These are phyloP conservation scores for Penicillium sp. DNA, from an alignment of 2,329 filamentous ascomycete species.

Conservation along the genomic window DNA sequence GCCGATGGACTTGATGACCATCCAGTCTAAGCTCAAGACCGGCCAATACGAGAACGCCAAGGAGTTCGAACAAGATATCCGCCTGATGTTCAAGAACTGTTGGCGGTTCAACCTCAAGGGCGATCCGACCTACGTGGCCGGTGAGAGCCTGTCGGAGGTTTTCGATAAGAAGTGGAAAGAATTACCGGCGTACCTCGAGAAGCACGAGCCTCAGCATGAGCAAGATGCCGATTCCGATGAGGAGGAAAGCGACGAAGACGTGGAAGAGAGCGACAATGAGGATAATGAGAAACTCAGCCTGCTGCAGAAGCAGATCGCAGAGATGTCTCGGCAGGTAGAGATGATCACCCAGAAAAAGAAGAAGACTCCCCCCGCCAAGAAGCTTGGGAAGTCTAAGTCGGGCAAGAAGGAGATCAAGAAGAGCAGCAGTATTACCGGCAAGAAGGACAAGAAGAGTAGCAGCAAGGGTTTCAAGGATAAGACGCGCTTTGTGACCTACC, in stretches of 20 bases:
- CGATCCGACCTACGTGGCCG: constrained; percentile 71
- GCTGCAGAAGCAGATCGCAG: constrained; percentile 71
- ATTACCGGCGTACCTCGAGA: constrained; percentile 78
- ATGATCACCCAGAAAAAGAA: constrained; percentile 61
- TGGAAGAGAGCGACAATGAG: constrained; percentile 62
- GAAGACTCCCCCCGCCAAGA: constrained; percentile 49
- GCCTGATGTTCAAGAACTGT: constrained; percentile 84
- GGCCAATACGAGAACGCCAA: constrained; percentile 80
- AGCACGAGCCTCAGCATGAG: constrained; percentile 67
- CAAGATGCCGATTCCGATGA: constrained; percentile 64
- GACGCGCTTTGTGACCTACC: constrained; percentile 66
- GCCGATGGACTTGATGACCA: constrained; percentile 91
- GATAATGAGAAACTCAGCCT: constrained; percentile 63
- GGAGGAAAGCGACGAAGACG: constrained; percentile 73
- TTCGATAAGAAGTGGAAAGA: constrained; percentile 75
- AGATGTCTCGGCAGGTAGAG: constrained; percentile 67
- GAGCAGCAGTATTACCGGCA: constrained; percentile 42
- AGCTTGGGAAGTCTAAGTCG: constrained; percentile 15
- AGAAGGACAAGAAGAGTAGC: constrained; percentile 43
- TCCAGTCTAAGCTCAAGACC: constrained; percentile 70
- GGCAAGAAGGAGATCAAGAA: constrained; percentile 49
- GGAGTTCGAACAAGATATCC: constrained; percentile 82
- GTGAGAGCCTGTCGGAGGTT: constrained; percentile 69
- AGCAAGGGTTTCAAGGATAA: constrained; percentile 53
- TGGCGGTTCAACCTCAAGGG: constrained; percentile 84